A percentile compares a stretch with the other conserved stretches of the same genome.
phyloP scores from a whole-genome alignment of 441 rosid genomes.

The Heliophila coronopifolia region DNA sequence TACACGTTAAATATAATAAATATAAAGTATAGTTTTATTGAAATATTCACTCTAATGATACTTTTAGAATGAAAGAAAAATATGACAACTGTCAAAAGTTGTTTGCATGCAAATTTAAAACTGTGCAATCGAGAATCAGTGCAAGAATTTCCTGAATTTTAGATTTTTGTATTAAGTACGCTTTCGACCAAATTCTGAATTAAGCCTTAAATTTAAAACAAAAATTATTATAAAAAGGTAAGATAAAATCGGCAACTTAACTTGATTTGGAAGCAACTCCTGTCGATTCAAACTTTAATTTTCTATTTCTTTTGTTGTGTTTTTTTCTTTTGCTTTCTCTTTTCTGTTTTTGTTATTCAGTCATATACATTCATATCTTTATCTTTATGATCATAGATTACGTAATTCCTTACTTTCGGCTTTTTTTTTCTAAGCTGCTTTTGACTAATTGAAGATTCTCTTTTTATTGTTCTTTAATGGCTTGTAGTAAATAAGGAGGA shows the following conservation, averaged over 20 bases:
- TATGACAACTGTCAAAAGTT: slow-evolving; percentile 7
- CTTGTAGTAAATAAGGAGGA: slow-evolving; percentile 10
- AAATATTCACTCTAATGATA: background rate
- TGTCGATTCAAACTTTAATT: slow-evolving; percentile 24
- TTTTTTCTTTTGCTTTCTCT: slow-evolving; percentile 19
- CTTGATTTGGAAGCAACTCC: slow-evolving; percentile 29
- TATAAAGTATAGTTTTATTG: background rate
- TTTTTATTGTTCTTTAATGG: slow-evolving; percentile 14
- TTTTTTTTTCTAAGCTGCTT: slow-evolving; percentile 22
- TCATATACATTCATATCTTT: slow-evolving; percentile 11
- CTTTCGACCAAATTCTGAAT: background rate
- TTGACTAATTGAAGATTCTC: slow-evolving; percentile 28
- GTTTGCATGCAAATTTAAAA: slow-evolving; percentile 11
- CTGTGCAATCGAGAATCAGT: slow-evolving; percentile 2
- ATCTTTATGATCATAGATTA: slow-evolving; percentile 17
- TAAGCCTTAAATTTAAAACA: background rate
- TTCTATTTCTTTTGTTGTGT: slow-evolving; percentile 4
- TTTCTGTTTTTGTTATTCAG: background rate
- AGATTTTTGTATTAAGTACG: background rate
- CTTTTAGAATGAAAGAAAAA: background rate
- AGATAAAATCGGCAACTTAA: slow-evolving; percentile 14
- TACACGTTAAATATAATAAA: background rate
- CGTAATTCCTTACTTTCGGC: slow-evolving; percentile 24
- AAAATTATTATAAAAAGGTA: background rate
- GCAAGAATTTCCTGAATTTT: background rate